Base-by-base conservation (phyloP, 106 monocot genomes). In the Allium sativum region DNA sequence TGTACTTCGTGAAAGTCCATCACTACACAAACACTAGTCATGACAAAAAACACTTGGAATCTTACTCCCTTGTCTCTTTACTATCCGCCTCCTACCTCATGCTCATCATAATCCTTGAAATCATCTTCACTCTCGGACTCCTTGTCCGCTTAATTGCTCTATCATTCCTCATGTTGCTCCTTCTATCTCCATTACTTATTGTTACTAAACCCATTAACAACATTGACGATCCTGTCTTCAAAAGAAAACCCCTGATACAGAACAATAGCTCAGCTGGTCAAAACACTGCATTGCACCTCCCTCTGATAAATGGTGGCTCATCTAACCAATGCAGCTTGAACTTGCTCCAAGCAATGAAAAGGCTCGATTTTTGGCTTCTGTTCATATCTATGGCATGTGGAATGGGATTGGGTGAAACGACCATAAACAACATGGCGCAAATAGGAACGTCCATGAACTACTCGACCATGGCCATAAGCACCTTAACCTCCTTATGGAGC, bases 341-440 rank as follows among this genome's bases (percentile, higher is more conserved):
- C 56, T 41, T 88, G 3, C 44, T 79, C 44, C 63, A 91, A 47
- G 77, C 91, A 10, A 72, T 91, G 77, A 9, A 56, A 46, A 82
- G 78, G 40, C 16, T 52, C 10, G 63, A 91, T 21, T 96, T 96
- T 74, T 96, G 96, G 96, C 45, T 96, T 53, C 67, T 96, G 13
- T 96, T 91, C 69, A 13, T 85, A 14, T 81, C 84, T 22, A 87
- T 91, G 82, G 67, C 95, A 13, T 96, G 90, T 43, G 90, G 91
- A 10, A 82, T 96, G 91, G 95, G 90, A 12, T 91, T 90, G 21
- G 91, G 95, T n/a, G 52, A 91, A 52, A 90, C 95, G 1, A 96
- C 95, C 0, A 80, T 96, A 16, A 96, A 96, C 67, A 96, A 96
- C 56, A 82, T 91, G 42, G 78, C 82, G 43, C 96, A 96, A 44